phyloP scores from a whole-genome alignment of 2,329 filamentous ascomycete species.

The Ophiostoma himal-ulmi region DNA sequence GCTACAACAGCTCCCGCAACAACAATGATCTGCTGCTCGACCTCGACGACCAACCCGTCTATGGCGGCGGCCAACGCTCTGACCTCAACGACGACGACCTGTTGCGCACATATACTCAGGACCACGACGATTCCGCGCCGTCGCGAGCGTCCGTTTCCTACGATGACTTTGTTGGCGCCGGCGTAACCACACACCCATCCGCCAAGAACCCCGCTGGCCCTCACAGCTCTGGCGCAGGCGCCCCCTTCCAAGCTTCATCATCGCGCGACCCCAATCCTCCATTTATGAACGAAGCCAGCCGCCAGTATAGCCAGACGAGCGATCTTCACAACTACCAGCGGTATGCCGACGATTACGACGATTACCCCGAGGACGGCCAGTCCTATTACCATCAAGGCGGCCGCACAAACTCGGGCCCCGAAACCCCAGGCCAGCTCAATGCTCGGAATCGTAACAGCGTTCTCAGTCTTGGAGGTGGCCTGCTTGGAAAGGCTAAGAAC shows the following conservation, averaged over 20 bases:
- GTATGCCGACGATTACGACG: constrained; percentile 83
- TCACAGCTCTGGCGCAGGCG: constrained; percentile 27
- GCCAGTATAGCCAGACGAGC: constrained; percentile 67
- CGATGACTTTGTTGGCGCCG: constrained; percentile 83
- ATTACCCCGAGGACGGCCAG: constrained; percentile 69
- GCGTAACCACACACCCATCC: constrained; percentile 42
- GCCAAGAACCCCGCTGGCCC: constrained; percentile 19
- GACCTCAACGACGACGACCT: constrained; percentile 67
- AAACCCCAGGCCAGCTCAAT: constrained; percentile 41
- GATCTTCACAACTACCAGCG: constrained; percentile 82
- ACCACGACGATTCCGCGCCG: constrained; percentile 51
- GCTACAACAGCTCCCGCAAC: constrained; percentile 44
- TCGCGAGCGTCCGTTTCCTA: constrained; percentile 84
- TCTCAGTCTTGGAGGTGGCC: constrained; percentile 74
- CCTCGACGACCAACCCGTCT: constrained; percentile 63
- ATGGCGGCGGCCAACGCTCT: constrained; percentile 70
- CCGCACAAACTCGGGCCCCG: constrained; percentile 46
- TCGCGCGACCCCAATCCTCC: constrained; percentile 35
- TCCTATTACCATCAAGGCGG: constrained; percentile 77
- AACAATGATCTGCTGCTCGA: constrained; percentile 66
- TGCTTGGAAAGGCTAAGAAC: constrained; percentile 82
- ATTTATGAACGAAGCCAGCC: constrained; percentile 39
- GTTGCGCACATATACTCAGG: constrained; percentile 66
- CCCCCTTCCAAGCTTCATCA: constrained; percentile 25
- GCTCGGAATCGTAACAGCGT: constrained; percentile 83